Evolutionary conservation across 2,329 filamentous ascomycete genomes (phyloP).

Genomic region (Verticillium nonalfalfae): DNA sequence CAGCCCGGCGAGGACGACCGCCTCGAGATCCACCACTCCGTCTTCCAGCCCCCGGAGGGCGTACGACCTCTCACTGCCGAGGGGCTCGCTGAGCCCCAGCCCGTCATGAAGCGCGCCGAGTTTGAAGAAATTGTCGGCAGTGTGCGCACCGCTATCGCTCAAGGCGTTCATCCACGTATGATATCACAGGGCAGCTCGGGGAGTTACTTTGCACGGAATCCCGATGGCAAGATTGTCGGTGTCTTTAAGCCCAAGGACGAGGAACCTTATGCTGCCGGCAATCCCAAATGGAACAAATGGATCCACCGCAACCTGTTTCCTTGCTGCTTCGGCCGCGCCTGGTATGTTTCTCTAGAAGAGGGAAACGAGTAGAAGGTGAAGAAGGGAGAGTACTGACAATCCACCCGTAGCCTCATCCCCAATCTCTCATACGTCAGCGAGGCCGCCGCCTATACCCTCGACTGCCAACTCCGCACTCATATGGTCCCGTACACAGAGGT

Average conservation of each 20-base stretch:
- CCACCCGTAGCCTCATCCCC: constrained; percentile 65
- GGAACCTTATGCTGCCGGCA: constrained; percentile 92
- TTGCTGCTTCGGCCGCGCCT: constrained; percentile 92
- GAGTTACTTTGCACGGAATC: constrained; percentile 93
- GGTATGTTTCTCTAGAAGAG: constrained; percentile 36
- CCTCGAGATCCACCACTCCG: constrained; percentile 93
- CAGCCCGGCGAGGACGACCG: constrained; percentile 66
- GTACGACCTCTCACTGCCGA: constrained; percentile 74
- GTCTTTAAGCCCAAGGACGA: constrained; percentile 99
- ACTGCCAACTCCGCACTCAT: constrained; percentile 81
- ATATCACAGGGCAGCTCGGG: constrained; percentile 96
- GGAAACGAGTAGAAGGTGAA: not conserved
- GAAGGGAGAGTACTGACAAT: constrained; percentile 1
- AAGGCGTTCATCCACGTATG: constrained; percentile 89
- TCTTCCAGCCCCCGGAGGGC: constrained; percentile 90
- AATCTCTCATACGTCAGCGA: constrained; percentile 98
- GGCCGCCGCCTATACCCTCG: constrained; percentile 91
- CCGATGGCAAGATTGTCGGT: constrained; percentile 87
- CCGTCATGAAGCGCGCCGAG: constrained; percentile 67
- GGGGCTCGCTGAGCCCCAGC: constrained; percentile 57
- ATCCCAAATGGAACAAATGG: constrained; percentile 99
- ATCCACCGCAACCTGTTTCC: constrained; percentile 96
- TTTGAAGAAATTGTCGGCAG: constrained; percentile 89
- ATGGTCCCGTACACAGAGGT: constrained; percentile 96
- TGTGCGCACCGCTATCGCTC: constrained; percentile 81